Evolutionary conservation across 108 stramenopile species (phyloP).

Genomic region (Nitzschia sp.): DNA sequence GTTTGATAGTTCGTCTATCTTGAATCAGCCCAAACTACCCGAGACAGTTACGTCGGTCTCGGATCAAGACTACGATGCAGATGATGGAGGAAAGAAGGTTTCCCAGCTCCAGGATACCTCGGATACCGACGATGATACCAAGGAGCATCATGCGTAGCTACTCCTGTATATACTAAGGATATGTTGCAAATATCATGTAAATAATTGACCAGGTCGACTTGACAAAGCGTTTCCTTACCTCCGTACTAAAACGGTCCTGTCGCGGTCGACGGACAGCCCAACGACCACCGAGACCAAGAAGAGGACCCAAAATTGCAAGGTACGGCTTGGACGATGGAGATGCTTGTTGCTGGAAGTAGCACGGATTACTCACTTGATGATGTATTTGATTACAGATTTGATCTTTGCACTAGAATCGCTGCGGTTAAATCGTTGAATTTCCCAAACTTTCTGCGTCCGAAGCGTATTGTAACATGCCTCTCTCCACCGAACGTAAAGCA

Average conservation of each 20-base stretch:
- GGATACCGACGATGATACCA: no score
- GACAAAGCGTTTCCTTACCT: background rate
- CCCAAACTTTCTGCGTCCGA: conserved; percentile 44
- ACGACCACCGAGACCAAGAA: background rate
- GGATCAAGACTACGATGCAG: no score
- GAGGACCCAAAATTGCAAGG: background rate
- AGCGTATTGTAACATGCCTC: conserved; percentile 64
- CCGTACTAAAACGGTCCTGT: background rate
- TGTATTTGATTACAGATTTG: conserved; percentile 9
- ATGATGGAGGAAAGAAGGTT: no score
- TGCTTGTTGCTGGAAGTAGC: no score
- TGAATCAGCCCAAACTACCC: no score
- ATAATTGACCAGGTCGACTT: no score
- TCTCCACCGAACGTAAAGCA: conserved; percentile 81
- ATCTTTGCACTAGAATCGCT: conserved; percentile 13
- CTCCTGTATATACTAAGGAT: no score
- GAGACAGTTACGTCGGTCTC: no score
- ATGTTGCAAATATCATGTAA: no score
- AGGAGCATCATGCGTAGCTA: no score
- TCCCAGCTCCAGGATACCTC: no score
- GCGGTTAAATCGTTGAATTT: conserved; percentile 61
- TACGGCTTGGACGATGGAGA: background rate
- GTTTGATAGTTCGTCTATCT: no score
- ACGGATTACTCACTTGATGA: background rate
- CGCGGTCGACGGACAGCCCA: background rate